phyloP scores from a whole-genome alignment of 83 land plant species.

The Isoetes engelmannii region DNA sequence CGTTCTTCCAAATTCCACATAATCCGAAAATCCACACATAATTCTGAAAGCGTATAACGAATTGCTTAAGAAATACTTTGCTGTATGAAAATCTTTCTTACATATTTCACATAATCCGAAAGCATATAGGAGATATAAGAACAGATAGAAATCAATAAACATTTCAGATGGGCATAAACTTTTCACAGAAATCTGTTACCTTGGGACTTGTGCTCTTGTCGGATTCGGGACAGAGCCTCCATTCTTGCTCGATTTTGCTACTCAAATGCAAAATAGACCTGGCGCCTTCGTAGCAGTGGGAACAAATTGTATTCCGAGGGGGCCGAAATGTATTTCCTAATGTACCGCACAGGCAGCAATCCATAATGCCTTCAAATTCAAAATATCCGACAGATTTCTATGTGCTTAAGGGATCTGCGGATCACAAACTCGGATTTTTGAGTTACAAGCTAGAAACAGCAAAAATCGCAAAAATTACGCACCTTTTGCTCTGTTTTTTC shows the following conservation, averaged over 20 bases:
- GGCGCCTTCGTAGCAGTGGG: slow-evolving; percentile 66
- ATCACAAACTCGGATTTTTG: background rate
- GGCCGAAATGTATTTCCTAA: slow-evolving; percentile 50
- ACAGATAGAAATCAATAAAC: too few species aligned
- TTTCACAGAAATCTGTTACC: background rate
- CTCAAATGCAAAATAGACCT: slow-evolving; percentile 35
- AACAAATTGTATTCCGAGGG: slow-evolving; percentile 64
- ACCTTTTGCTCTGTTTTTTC: background rate
- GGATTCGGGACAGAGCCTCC: slow-evolving; percentile 11
- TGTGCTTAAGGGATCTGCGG: background rate
- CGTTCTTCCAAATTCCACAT: background rate
- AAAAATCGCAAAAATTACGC: background rate
- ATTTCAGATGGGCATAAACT: background rate
- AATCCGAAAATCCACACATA: too few species aligned
- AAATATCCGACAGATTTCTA: background rate
- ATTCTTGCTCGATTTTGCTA: slow-evolving; percentile 40
- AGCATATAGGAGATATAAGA: too few species aligned
- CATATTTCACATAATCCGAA: background rate
- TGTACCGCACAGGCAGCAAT: slow-evolving; percentile 65
- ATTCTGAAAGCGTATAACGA: background rate
- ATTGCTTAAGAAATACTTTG: background rate
- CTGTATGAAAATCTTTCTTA: background rate
- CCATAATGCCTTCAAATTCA: slow-evolving; percentile 33
- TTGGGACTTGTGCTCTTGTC: slow-evolving; percentile 15
- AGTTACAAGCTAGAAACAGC: background rate